Percentiles rank a stretch among this genome's conserved stretches.
These are phyloP conservation scores for Lactarius quietus DNA, from an alignment of 768 basidiomycete genomes.

Conservation along the genomic window DNA sequence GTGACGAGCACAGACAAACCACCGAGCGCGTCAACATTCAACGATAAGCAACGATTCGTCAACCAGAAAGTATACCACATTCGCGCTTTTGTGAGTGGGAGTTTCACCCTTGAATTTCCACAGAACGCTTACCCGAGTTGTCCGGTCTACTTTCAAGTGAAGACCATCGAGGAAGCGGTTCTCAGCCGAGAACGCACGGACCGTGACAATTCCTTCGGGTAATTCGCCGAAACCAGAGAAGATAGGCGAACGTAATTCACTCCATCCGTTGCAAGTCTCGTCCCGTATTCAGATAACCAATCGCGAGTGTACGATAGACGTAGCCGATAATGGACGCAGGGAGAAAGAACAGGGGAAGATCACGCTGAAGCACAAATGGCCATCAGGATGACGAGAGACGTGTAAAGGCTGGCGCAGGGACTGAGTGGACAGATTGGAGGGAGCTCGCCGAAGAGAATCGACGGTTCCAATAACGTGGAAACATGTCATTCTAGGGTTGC, in stretches of 20 bases:
- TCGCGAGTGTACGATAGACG: constrained; percentile 64
- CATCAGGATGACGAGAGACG: constrained; percentile 27
- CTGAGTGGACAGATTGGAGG: constrained; percentile 69
- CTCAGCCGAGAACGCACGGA: constrained; percentile 87
- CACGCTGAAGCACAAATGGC: constrained; percentile 36
- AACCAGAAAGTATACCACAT: constrained; percentile 92
- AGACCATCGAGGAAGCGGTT: constrained; percentile 69
- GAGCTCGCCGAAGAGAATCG: constrained; percentile 66
- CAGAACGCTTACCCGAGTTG: constrained; percentile 55
- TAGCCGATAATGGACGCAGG: constrained; percentile 73
- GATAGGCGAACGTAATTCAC: constrained; percentile 80
- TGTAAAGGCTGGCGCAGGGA: constrained; percentile 13
- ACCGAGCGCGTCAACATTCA: constrained; percentile 80
- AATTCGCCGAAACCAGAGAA: constrained; percentile 81
- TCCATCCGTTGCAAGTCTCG: constrained; percentile 89
- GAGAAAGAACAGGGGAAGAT: constrained; percentile 78
- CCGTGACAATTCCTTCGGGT: constrained; percentile 87
- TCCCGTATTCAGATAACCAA: constrained; percentile 75
- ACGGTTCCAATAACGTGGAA: constrained; percentile 79
- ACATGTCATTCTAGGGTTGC: neutral
- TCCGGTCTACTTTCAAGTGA: constrained; percentile 69
- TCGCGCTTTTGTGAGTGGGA: constrained; percentile 33
- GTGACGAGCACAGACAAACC: constrained; percentile 71
- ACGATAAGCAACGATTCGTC: constrained; percentile 80
- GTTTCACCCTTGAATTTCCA: neutral